Evolutionary conservation across 805 yeast genomes (phyloP), one percentile per base, ranked within the genome.

Genomic region (Schwanniomyces vanrijiae): DNA sequence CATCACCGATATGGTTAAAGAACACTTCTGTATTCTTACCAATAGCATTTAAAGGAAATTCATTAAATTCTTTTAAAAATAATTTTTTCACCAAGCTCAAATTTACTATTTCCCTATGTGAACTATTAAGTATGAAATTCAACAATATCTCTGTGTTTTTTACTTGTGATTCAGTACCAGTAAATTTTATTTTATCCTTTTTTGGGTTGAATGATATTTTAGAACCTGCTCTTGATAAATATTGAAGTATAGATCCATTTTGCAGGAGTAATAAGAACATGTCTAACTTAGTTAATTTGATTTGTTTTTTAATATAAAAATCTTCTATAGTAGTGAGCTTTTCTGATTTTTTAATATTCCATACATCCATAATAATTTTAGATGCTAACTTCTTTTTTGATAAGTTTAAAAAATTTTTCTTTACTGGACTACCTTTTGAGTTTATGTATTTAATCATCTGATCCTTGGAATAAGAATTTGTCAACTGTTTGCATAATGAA

Each of bases 61-160:
- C 54, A 7, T 62, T 62, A 42, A 50, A 59, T 51, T 68, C 68
- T 38, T 61, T 55, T 40, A 49, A 28, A 49, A 57, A 70, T n/a
- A 68, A 52, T 10, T 48, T 28, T 46, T 62, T 59, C 33, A 69
- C 48, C 16, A 53, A 42, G n/a, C 54, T 38, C 43, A 76, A 54
- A 50, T 74, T 70, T 5, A 76, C 42, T n/a, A 52, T 61, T 25
- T 63, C 65, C 9, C 57, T 55, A 24, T 53, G 50, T 4, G 66
- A 54, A 1, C 59, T 52, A 13, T 61, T 64, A 40, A 76, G 54
- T 24, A 64, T 59, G 2, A 62, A 54, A 33, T 58, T 58, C 40
- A 77, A 55, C n/a, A 69, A 64, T 26, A 78, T 69, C 45, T 66
- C 63, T 18, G 80, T 77, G 64, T 75, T 77, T 21, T 66, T 62